These are phyloP conservation scores for Xylaria longipes DNA, from an alignment of 495 filamentous ascomycete species.

Conservation along the genomic window DNA sequence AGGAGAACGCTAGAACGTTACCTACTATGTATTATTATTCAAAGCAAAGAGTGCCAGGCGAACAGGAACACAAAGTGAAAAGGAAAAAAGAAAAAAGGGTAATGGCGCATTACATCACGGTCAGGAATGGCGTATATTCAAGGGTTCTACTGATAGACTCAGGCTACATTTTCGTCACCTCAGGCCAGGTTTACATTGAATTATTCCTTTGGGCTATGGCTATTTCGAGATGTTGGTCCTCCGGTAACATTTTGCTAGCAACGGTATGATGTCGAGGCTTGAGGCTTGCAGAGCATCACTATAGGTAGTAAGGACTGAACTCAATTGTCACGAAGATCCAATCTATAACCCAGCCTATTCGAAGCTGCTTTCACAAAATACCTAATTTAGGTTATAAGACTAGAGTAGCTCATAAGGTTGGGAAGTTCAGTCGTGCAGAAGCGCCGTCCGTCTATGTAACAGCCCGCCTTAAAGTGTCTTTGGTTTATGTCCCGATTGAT, in stretches of 20 bases:
- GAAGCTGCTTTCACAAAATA: not conserved
- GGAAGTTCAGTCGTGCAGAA: not conserved
- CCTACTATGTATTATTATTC: no score
- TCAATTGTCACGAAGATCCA: not conserved
- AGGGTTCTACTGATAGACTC: not conserved
- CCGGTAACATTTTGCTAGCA: not conserved
- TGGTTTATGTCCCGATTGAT: not conserved
- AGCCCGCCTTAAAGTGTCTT: not conserved
- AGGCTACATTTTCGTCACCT: not conserved
- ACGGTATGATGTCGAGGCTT: not conserved
- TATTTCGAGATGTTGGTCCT: not conserved
- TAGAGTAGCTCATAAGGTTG: not conserved
- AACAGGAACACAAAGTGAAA: not conserved
- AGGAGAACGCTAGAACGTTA: not conserved
- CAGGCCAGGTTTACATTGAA: not conserved
- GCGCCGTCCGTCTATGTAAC: not conserved
- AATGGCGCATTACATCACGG: not conserved
- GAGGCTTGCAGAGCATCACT: not conserved
- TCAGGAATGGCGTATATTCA: not conserved
- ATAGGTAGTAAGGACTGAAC: not conserved
- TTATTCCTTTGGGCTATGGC: not conserved
- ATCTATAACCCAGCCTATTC: not conserved
- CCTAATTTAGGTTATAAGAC: not conserved
- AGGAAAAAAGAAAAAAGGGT: not conserved
- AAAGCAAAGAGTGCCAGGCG: not conserved